A percentile compares a stretch with the other conserved stretches of the same genome.
Evolutionary conservation across 768 basidiomycete species (phyloP).

Genomic region (Mycena rosella): DNA sequence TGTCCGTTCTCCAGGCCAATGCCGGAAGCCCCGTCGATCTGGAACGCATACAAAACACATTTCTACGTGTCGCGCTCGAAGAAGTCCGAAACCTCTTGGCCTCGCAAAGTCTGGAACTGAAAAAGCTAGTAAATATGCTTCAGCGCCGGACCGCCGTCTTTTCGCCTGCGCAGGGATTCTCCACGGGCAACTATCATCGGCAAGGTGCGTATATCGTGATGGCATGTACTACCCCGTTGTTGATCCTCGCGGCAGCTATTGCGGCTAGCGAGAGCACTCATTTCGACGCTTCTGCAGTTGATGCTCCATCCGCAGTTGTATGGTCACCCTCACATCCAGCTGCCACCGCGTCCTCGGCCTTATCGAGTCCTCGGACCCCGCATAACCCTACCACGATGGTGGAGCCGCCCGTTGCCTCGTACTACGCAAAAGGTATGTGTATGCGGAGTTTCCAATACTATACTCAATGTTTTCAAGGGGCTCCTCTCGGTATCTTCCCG

Average conservation of each 20-base stretch:
- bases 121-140: background rate
- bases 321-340: background rate
- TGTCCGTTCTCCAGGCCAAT: constrained; percentile 5
- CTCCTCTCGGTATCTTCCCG: background rate
- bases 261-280: too few species aligned
- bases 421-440: background rate
- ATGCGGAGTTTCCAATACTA: background rate
- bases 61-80: background rate
- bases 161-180: constrained; percentile 35
- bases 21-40: constrained; percentile 5
- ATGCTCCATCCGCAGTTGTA: too few species aligned
- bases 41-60: background rate
- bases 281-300: too few species aligned
- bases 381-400: background rate
- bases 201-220: background rate
- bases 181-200: constrained; percentile 16
- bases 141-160: constrained; percentile 33
- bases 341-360: background rate
- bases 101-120: background rate
- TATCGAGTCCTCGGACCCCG: background rate
- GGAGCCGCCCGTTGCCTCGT: background rate
- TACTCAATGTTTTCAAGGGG: background rate
- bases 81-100: background rate
- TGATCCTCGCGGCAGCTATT: too few species aligned
- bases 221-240: background rate